phyloP scores from a whole-genome alignment of 805 yeast genomes.

The Candida railenensis region DNA sequence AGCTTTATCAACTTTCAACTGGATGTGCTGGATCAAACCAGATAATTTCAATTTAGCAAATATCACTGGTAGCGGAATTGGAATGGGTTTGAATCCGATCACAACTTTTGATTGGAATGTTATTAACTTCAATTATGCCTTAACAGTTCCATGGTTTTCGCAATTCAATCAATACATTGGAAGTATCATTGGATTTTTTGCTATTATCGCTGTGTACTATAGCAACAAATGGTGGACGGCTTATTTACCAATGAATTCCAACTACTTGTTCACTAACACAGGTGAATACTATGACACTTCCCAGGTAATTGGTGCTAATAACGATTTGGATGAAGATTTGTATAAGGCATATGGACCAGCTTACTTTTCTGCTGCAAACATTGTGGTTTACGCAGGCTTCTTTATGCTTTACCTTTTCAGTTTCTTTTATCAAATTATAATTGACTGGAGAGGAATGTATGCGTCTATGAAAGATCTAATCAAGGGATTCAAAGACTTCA shows the following conservation, averaged over 20 bases:
- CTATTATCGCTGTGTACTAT: slow-evolving; percentile 27
- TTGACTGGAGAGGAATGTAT: slow-evolving; percentile 9
- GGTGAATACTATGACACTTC: slow-evolving; percentile 47
- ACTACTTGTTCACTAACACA: slow-evolving; percentile 37
- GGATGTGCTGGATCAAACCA: slow-evolving; percentile 32
- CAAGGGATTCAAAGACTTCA: slow-evolving; percentile 12
- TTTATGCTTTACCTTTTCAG: slow-evolving; percentile 27
- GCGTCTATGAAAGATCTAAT: neutral
- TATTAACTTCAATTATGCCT: slow-evolving; percentile 14
- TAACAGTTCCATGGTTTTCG: slow-evolving; percentile 23
- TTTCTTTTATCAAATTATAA: slow-evolving; percentile 17
- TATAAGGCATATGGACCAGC: slow-evolving; percentile 28
- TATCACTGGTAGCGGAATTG: slow-evolving; percentile 24
- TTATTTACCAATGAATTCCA: slow-evolving; percentile 23
- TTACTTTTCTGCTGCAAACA: slow-evolving; percentile 26
- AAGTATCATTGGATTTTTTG: slow-evolving; percentile 18
- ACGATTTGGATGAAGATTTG: slow-evolving; percentile 21
- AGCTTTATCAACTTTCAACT: slow-evolving; percentile 26
- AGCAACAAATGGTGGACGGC: slow-evolving; percentile 28
- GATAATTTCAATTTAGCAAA: slow-evolving; percentile 21
- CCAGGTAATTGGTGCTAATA: slow-evolving; percentile 36
- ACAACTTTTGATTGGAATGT: slow-evolving; percentile 29
- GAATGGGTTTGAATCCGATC: slow-evolving; percentile 31
- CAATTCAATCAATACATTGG: slow-evolving; percentile 24
- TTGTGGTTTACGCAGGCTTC: slow-evolving; percentile 26